Base-by-base conservation (phyloP, 2,329 filamentous ascomycete genomes). In the Allantophomopsis lycopodina region DNA sequence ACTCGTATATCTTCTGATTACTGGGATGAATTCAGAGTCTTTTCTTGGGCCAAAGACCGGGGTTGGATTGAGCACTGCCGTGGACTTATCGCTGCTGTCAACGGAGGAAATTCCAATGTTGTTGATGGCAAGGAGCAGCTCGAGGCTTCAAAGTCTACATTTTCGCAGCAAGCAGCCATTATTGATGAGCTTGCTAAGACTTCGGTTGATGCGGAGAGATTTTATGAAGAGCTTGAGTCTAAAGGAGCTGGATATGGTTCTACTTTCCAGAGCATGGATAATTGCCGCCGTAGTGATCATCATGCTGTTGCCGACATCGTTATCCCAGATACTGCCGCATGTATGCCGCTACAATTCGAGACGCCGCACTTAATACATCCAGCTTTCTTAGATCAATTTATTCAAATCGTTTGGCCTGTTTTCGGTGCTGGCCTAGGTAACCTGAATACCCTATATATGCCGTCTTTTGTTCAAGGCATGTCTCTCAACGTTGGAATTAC, bases 51-150 rank as follows among this genome's bases (percentile, higher is more conserved):
- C 0, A 59, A 61, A 12, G 60, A 55, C 11, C 60, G 67, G 32
- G 66, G 68, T 10, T 78, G 73, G 73, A 65, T 65, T 0, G 69
- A 77, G 48, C 68, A 76, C 46, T 74, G 71, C 49, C 57, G 62
- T 21, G 68, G 69, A n/a, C 55, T 69, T 4, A 57, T 74, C 6
- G 55, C 59, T 5, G 59, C 65, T 3, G 50, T 53, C 28, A 44
- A 52, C 7, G 42, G 45, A 7, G 56, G 63, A n/a, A 45, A 50
- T 2, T 44, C 50, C 1, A 65, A 68, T 42, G 58, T 60, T 4
- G 59, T 68, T 1, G 41, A 42, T 11, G 32, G 28, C 4, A 18
- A 23, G 13, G 23, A 37, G 11, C 36, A 38, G 28, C 5, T 18
- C 2, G 7, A 52, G 10, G 50, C 53, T 5, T 51, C 54, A 1